Base-by-base conservation (phyloP, 768 basidiomycete species). In the Amanita polypyramis region DNA sequence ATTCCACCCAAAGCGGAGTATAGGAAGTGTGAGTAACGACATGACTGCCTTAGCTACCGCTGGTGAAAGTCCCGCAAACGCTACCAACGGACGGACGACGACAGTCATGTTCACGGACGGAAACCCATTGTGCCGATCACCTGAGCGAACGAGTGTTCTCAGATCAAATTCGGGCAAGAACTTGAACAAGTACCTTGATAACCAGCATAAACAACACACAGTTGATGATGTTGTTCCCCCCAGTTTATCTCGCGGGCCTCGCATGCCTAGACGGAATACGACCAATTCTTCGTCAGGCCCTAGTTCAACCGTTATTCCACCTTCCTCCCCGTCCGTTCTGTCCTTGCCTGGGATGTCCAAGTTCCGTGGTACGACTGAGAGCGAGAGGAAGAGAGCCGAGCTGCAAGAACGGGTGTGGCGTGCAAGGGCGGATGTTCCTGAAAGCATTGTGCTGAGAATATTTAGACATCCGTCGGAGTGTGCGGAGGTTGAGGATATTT, bases 371-470 rank as follows among this genome's bases (percentile, higher is more conserved):
- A 34, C 27, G 41, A 12, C 33, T 11, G 27, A 44, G 17, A 14
- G n/a, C 7, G 43, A 50, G 35, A 44, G 23, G 14, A 43, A 44
- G 29, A 38, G 49, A 23, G 14, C 21, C 0, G 49, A 50, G 43
- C 14, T 50, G 25, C 49, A 50, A 50, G 34, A 43, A 19, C 33
- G 49, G 20, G 49, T 45, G 34, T 50, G 49, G 49, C 33, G 43
- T 14, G 49, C 49, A 7, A 36, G 49, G 20, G 15, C 41, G 11
- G 25, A 21, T 2, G 25, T 37, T n/a, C 42, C 42, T n/a, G 43
- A 44, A 25, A 11, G 29, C 12, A 14, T 50, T 5, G 34, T 43
- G 23, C 19, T 50, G 33, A 23, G 49, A 25, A 41, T 50, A 20
- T 50, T 50, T 14, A 50, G 32, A 35, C 14, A 50, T 20, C 49